Evolutionary conservation across 2,329 filamentous ascomycete genomes (phyloP), one percentile per base, ranked within the genome.

Genomic region (Phialophora macrospora): DNA sequence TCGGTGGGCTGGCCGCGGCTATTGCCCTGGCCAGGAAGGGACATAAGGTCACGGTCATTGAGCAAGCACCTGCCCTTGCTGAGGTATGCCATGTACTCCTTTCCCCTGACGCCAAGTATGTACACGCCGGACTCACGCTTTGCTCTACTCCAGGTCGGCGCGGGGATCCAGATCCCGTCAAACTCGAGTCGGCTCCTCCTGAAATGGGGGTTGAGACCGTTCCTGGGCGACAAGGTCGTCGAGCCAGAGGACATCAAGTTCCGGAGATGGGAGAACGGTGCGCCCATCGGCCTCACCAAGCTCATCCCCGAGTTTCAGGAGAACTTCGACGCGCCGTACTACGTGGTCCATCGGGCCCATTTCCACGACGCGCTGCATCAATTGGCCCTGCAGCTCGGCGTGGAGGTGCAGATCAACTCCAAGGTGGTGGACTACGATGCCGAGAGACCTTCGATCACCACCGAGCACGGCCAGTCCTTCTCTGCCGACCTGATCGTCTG

Each of bases 401-500:
- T 69, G 4, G 64, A 65, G 6, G 55, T 69, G 14, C 58, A 46
- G 20, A 60, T 69, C 49, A 67, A 69, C 32, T 67, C 62, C 38
- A 69, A 75, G 65, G 75, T 75, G 24, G 52, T 71, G 58, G 63
- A 64, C 34, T 54, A 68, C 48, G 69, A 74, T 54, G 60, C 67
- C 9, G 68, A 71, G 9, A 68, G 72, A 9, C 73, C 73, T n/a
- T 70, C 66, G 2, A 68, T 77, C 17, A 71, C 66, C 8, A 72
- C 74, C 4, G 71, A 73, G 22, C 65, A 77, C 64, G 75, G 76
- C 4, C 68, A 63, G 9, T 72, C 67, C 3, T 62, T 74, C 55
- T 68, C 66, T 0, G 77, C 69, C 5, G 78, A 81, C 66, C 67
- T 80, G 14, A 73, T 81, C 12, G 68, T 81, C 24, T 77, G 74